Evolutionary conservation across 2,329 filamentous ascomycete genomes (phyloP).

Genomic region (Pestalotiopsis sp.): DNA sequence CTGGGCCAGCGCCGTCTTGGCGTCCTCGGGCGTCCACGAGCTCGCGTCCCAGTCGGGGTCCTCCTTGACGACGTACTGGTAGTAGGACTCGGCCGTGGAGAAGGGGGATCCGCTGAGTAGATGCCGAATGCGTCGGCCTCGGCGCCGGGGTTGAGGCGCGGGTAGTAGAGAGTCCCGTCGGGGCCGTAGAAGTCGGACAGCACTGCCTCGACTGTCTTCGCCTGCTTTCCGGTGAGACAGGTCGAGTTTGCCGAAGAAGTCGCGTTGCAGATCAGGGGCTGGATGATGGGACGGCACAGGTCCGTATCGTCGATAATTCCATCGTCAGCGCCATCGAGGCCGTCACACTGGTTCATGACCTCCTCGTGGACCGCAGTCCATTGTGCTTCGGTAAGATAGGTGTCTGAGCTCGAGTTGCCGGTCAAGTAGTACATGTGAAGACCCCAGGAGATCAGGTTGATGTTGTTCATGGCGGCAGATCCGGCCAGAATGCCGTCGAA

Average conservation of each 20-base stretch:
- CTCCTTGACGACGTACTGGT: constrained; percentile 50
- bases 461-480: constrained; percentile 41
- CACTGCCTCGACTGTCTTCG: constrained; percentile 15
- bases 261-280: constrained; percentile 33
- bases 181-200: constrained; percentile 12
- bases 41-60: constrained; percentile 43
- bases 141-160: constrained; percentile 51
- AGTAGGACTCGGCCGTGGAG: constrained; percentile 45
- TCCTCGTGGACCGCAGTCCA: constrained; percentile 34
- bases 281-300: constrained; percentile 38
- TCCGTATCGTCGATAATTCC: constrained; percentile 41
- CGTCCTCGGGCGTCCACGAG: constrained; percentile 41
- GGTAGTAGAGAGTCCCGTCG: constrained; percentile 48
- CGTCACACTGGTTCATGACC: constrained; percentile 41
- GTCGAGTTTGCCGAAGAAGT: constrained; percentile 21
- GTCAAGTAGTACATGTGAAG: constrained; percentile 47
- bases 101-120: constrained; percentile 42
- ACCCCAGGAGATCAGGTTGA: constrained; percentile 34
- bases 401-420: constrained; percentile 33
- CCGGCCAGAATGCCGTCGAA: constrained; percentile 61
- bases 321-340: constrained; percentile 41
- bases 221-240: constrained; percentile 16
- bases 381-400: constrained; percentile 29
- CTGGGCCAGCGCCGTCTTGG: constrained; percentile 12
- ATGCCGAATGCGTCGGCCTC: constrained; percentile 36